Percentiles rank a stretch among this genome's conserved stretches.
phyloP scores from a whole-genome alignment of 1,284 basidiomycete genomes.

The Taiwanofungus camphoratus region DNA sequence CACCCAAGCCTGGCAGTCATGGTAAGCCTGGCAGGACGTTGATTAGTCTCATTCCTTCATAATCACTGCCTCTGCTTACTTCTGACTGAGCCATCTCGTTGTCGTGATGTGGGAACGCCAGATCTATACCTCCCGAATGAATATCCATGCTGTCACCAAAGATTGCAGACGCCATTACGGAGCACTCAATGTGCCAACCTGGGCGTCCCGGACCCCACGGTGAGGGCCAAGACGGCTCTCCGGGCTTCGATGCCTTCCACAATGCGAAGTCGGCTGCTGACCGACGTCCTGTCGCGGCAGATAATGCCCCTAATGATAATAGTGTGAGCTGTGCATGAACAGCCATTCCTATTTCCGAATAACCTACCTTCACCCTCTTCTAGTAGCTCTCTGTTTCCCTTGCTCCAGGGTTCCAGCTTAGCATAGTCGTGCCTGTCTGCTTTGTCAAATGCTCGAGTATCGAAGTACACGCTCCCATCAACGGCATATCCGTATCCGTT shows the following conservation, averaged over 20 bases:
- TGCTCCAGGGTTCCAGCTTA: slow-evolving; percentile 95
- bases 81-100: slow-evolving; percentile 99
- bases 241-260: slow-evolving; percentile 97
- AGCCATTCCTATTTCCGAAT: background rate
- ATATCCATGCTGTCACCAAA: slow-evolving; percentile 95
- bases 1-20: slow-evolving; percentile 92
- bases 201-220: slow-evolving; percentile 97
- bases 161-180: slow-evolving; percentile 95
- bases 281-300: slow-evolving; percentile 53
- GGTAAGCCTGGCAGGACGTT: slow-evolving; percentile 64
- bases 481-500: slow-evolving; percentile 91
- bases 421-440: slow-evolving; percentile 76
- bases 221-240: slow-evolving; percentile 97
- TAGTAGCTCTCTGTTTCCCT: slow-evolving; percentile 85
- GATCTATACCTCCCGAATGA: slow-evolving; percentile 94
- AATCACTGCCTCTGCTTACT: slow-evolving; percentile 38
- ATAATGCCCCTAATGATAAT: slow-evolving; percentile 51
- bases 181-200: slow-evolving; percentile 99
- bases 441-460: slow-evolving; percentile 85
- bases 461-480: slow-evolving; percentile 93
- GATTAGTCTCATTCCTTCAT: slow-evolving; percentile 3
- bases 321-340: background rate
- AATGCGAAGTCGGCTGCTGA: slow-evolving; percentile 89
- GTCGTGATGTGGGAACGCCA: slow-evolving; percentile 99
- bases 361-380: slow-evolving; percentile 88